These are phyloP conservation scores for Leccinum fallax DNA, from an alignment of 1,284 basidiomycete species.

Conservation along the genomic window DNA sequence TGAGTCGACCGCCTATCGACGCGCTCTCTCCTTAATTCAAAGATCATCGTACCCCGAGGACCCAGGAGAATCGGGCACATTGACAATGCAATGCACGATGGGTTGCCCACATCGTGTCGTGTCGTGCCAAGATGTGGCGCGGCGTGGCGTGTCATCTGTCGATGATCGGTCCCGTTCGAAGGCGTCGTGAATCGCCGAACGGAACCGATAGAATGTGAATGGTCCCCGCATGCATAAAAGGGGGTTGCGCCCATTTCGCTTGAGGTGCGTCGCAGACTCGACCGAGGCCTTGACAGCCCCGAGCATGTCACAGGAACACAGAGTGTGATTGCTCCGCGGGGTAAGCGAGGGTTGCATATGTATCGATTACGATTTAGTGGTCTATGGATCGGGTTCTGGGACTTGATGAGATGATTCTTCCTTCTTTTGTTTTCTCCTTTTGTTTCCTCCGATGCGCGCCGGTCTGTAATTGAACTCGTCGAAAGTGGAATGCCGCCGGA, in stretches of 20 bases:
- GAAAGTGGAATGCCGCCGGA: background rate
- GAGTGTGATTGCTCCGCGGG: slow-evolving; percentile 94
- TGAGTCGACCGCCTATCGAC: slow-evolving; percentile 9
- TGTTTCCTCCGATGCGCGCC: background rate
- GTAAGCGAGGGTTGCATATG: slow-evolving; percentile 72
- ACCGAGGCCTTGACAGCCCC: background rate
- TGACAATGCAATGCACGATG: background rate
- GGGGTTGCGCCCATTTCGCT: background rate
- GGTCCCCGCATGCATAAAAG: background rate
- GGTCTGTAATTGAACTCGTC: background rate
- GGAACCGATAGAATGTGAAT: slow-evolving; percentile 61
- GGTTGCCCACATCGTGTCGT: background rate
- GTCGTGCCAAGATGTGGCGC: background rate
- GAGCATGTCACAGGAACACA: slow-evolving; percentile 60
- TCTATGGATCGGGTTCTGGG: slow-evolving; percentile 90
- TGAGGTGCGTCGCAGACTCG: background rate
- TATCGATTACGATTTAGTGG: slow-evolving; percentile 65
- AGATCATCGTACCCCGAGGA: background rate
- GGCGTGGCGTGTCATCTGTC: background rate
- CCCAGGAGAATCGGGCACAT: background rate
- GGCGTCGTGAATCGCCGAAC: slow-evolving; percentile 29
- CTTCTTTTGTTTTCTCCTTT: slow-evolving; percentile 54
- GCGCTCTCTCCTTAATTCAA: background rate
- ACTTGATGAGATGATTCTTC: slow-evolving; percentile 56
- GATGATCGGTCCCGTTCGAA: background rate